A percentile compares a stretch with the other conserved stretches of the same genome.
Conservation (phyloP, 2,329 filamentous ascomycete genomes). For the Aspergillus ochraceus region DNA sequence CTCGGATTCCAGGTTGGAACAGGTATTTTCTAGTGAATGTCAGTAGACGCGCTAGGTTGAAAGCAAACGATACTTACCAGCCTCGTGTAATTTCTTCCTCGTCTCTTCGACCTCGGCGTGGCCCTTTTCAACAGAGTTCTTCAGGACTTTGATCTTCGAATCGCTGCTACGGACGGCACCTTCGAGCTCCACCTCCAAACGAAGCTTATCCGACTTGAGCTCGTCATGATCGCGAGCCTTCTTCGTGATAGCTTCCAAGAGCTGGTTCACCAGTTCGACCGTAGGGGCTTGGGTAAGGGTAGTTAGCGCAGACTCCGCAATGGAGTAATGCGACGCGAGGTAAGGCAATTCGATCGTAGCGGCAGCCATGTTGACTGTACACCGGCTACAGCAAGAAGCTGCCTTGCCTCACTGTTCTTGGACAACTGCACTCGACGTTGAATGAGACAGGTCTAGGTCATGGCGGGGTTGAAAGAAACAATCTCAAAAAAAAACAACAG, state of each 20-base stretch:
- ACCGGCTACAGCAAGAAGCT: constrained; percentile 18
- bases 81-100: constrained; percentile 75
- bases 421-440: constrained; percentile 19
- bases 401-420: constrained; percentile 1
- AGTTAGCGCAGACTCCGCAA: constrained; percentile 57
- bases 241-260: constrained; percentile 71
- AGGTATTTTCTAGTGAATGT: constrained; percentile 64
- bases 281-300: constrained; percentile 63
- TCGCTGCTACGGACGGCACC: constrained; percentile 83
- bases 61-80: constrained; percentile 58
- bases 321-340: constrained; percentile 58
- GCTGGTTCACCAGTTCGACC: constrained; percentile 70
- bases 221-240: constrained; percentile 83
- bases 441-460: constrained; percentile 14
- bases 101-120: constrained; percentile 81
- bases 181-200: constrained; percentile 88
- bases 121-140: constrained; percentile 77
- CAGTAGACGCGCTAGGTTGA: constrained; percentile 12
- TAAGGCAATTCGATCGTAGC: constrained; percentile 59
- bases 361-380: constrained; percentile 51
- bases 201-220: constrained; percentile 82
- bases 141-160: constrained; percentile 77
- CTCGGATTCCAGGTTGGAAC: constrained; percentile 76
- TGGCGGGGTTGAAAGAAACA: constrained; percentile 11
- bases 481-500: constrained; percentile 8